Base-by-base conservation (phyloP, 768 basidiomycete species). In the Steccherinum ochraceum region DNA sequence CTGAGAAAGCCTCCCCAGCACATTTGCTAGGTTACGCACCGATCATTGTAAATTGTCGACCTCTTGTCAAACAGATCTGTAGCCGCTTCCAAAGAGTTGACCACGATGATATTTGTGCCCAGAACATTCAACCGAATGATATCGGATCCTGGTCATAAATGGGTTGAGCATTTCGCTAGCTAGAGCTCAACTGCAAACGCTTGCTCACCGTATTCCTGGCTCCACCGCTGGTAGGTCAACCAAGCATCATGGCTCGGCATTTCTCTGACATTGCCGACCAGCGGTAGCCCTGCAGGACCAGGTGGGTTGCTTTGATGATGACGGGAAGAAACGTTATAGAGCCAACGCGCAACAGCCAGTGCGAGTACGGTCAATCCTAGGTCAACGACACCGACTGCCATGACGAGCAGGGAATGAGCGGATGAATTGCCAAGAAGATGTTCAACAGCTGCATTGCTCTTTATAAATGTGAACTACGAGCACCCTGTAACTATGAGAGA, bases 1-100 rank as follows among this genome's bases (percentile, higher is more conserved):
- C n/a, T n/a, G n/a, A n/a, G n/a, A n/a, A n/a, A n/a, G n/a, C n/a
- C n/a, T n/a, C n/a, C n/a, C n/a, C n/a, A n/a, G n/a, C n/a, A n/a
- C n/a, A n/a, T n/a, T n/a, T n/a, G n/a, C n/a, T n/a, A n/a, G n/a
- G n/a, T n/a, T n/a, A 12, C 74, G 60, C n/a, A n/a, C n/a, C n/a
- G n/a, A 55, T 68, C 69, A 0, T 72, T 74, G 56, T 75, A 76
- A n/a, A 69, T 69, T 5, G 67, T 47, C 0, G 72, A 71, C 26
- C 69, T 59, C 53, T 71, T 76, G 23, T 72, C 70, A 19, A 76
- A 64, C 0, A 76, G 61, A 23, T 44, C 41, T 5, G 35, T 7
- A 10, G 24, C 35, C n/a, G 43, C 41, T 26, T 30, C 10, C 12
- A 40, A 12, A 21, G 50, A 45, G 18, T 45, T 45, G 12, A 51